These are phyloP conservation scores for Fusarium fracticaudum DNA, from an alignment of 2,329 filamentous ascomycete genomes.

Conservation along the genomic window DNA sequence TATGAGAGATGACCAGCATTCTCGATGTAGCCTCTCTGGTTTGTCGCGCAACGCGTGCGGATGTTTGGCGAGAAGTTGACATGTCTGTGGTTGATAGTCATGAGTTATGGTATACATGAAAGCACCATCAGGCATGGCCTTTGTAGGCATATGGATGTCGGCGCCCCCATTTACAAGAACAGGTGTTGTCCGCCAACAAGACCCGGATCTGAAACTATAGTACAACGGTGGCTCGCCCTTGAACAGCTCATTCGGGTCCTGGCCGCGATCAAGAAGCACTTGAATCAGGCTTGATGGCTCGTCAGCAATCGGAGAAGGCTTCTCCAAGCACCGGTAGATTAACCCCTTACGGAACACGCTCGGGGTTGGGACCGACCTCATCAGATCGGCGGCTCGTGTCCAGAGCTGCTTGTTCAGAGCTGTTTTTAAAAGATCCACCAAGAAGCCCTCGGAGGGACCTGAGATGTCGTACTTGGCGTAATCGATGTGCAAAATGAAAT, in stretches of 20 bases:
- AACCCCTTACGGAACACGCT: constrained; percentile 35
- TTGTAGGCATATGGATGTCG: constrained; percentile 38
- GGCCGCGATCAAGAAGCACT: constrained; percentile 38
- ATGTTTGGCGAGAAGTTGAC: constrained; percentile 41
- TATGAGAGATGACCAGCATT: constrained; percentile 40
- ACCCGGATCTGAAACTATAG: constrained; percentile 41
- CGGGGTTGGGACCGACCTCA: constrained; percentile 36
- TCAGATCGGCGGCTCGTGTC: constrained; percentile 41
- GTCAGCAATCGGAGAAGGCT: constrained; percentile 34
- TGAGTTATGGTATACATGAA: constrained; percentile 43
- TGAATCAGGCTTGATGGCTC: constrained; percentile 41
- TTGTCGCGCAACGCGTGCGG: constrained; percentile 32
- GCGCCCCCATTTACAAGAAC: constrained; percentile 41
- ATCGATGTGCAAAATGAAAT: constrained; percentile 37
- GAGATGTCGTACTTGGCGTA: constrained; percentile 37
- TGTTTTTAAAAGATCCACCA: constrained; percentile 31
- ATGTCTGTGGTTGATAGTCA: constrained; percentile 39
- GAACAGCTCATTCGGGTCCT: constrained; percentile 41
- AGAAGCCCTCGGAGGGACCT: constrained; percentile 36
- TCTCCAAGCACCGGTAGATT: constrained; percentile 36
- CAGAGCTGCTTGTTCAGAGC: constrained; percentile 38
- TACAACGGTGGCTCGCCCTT: constrained; percentile 40
- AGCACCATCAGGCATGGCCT: constrained; percentile 41
- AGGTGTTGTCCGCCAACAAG: constrained; percentile 43
- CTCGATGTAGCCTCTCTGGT: constrained; percentile 32